A percentile compares a stretch with the other conserved stretches of the same genome.
phyloP scores from a whole-genome alignment of 2,329 filamentous ascomycete species.

The Exophiala viscosa region DNA sequence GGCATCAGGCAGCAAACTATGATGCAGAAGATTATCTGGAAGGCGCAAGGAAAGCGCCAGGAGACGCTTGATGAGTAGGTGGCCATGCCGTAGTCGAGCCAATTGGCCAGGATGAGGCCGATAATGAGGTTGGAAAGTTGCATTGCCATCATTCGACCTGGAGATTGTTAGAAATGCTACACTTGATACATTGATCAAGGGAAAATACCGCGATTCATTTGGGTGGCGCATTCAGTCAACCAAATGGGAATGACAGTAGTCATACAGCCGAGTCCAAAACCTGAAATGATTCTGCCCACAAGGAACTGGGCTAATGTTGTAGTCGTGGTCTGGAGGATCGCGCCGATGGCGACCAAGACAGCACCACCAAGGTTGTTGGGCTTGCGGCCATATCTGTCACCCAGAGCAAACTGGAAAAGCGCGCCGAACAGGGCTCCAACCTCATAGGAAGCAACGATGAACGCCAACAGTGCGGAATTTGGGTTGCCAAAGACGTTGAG shows the following conservation, averaged over 20 bases:
- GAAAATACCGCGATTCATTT: conserved; percentile 21
- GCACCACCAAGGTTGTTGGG: conserved; percentile 38
- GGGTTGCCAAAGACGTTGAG: conserved; percentile 51
- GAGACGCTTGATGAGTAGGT: conserved; percentile 47
- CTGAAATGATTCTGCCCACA: conserved; percentile 47
- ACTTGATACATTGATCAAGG: not conserved
- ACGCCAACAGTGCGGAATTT: conserved; percentile 12
- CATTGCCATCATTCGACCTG: conserved; percentile 51
- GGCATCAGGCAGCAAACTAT: conserved; percentile 55
- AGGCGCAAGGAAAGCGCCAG: conserved; percentile 57
- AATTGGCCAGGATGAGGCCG: conserved; percentile 39
- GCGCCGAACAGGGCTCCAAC: conserved; percentile 51
- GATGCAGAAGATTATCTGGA: conserved; percentile 55
- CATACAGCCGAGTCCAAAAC: conserved; percentile 28
- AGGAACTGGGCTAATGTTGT: conserved; percentile 40
- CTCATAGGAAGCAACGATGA: conserved; percentile 41
- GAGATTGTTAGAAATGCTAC: conserved; percentile 31
- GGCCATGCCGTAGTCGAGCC: conserved; percentile 46
- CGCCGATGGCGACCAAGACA: conserved; percentile 46
- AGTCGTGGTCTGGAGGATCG: conserved; percentile 40
- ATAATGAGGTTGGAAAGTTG: conserved; percentile 48
- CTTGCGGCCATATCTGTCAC: conserved; percentile 45
- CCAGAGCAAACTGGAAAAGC: conserved; percentile 48
- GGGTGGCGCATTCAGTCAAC: conserved; percentile 39
- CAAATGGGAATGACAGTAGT: conserved; percentile 31